Evolutionary conservation across 2,329 filamentous ascomycete genomes (phyloP).

Genomic region (Acephala macrosclerotiorum): DNA sequence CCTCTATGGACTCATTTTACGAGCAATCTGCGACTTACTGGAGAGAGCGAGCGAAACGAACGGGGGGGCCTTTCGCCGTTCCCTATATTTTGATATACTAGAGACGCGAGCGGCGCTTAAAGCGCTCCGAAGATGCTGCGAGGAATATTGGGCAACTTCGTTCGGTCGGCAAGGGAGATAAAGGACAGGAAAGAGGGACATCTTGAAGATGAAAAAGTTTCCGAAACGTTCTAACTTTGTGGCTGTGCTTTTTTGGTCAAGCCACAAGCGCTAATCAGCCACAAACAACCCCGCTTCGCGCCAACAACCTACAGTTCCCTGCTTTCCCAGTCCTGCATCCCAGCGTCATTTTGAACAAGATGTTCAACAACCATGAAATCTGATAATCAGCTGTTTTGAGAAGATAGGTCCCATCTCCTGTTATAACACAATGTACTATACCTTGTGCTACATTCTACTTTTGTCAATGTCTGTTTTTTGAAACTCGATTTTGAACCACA

Average conservation of each 20-base stretch:
- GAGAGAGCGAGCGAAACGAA: too few relatives aligned
- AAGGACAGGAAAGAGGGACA: too few relatives aligned
- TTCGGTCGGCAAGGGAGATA: neutral
- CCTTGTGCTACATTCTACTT: constrained; percentile 5
- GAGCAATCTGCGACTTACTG: too few relatives aligned
- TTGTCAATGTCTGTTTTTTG: neutral
- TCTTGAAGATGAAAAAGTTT: too few relatives aligned
- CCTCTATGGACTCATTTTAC: too few relatives aligned
- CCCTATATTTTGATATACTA: too few relatives aligned
- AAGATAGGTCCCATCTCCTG: constrained; percentile 17
- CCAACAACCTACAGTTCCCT: constrained; percentile 10
- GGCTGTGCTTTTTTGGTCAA: constrained; percentile 1
- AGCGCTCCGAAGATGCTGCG: too few relatives aligned
- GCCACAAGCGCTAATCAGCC: too few relatives aligned
- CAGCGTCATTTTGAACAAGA: constrained; percentile 25
- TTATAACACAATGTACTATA: neutral
- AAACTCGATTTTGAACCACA: neutral
- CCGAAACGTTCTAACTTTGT: neutral
- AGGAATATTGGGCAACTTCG: neutral
- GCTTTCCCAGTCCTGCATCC: constrained; percentile 23
- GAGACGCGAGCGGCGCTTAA: too few relatives aligned
- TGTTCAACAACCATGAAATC: constrained; percentile 1
- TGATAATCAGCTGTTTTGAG: constrained; percentile 13
- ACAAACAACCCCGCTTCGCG: neutral
- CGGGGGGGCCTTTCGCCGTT: too few relatives aligned